Conservation (phyloP, 2,329 filamentous ascomycete genomes). For the Xylariaceae sp. region DNA sequence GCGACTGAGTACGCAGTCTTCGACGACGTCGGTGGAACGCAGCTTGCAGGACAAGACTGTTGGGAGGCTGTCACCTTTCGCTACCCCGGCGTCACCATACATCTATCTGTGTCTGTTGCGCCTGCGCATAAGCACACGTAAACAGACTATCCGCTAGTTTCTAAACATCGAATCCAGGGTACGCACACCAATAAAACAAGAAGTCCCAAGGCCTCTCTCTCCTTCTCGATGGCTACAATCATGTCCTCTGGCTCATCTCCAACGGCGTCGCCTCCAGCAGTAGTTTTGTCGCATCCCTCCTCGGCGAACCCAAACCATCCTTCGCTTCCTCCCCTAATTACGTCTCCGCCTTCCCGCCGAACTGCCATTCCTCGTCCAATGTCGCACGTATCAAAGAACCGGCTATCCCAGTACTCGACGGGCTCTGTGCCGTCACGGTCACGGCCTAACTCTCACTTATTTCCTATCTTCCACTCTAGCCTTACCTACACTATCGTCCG, state of each 20-base stretch:
- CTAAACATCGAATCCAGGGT: constrained; percentile 35
- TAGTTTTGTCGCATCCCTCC: constrained; percentile 45
- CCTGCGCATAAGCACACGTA: constrained; percentile 13
- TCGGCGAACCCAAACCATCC: constrained; percentile 58
- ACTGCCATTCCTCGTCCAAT: constrained; percentile 68
- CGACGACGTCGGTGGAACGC: constrained; percentile 32
- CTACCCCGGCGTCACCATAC: constrained; percentile 22
- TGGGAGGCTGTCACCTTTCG: constrained; percentile 29
- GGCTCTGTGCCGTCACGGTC: constrained; percentile 73
- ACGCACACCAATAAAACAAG: constrained; percentile 35
- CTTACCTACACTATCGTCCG: constrained; percentile 88
- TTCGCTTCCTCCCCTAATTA: constrained; percentile 61
- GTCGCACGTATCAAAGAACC: constrained; percentile 80
- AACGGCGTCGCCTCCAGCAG: constrained; percentile 58
- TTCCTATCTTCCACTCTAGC: constrained; percentile 83
- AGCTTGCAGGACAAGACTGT: constrained; percentile 44
- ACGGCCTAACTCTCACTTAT: constrained; percentile 79
- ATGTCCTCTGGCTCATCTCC: constrained; percentile 64
- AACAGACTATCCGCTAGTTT: constrained; percentile 16
- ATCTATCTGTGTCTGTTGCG: constrained; percentile 17
- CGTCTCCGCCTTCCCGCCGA: constrained; percentile 62
- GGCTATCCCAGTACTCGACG: constrained; percentile 83
- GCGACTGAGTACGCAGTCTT: constrained; percentile 4
- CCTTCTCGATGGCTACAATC: constrained; percentile 55
- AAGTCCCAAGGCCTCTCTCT: constrained; percentile 39